A percentile compares a stretch with the other conserved stretches of the same genome.
Conservation (phyloP, 352 stramenopile species). For the Phytophthora kernoviae region DNA sequence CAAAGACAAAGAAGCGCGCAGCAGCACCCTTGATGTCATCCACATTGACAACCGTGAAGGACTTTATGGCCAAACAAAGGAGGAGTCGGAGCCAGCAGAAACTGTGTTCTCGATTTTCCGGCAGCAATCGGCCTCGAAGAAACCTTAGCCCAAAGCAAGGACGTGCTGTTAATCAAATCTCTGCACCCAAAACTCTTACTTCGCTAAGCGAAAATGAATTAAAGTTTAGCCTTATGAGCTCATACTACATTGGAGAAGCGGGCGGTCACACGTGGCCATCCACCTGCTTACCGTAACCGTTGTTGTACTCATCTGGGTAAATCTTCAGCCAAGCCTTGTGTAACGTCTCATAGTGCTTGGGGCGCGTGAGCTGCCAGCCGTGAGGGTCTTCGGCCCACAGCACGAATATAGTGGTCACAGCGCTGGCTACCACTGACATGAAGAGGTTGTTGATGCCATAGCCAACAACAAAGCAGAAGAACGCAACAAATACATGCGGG, state of each 20-base stretch:
- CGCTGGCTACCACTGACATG: slow-evolving; percentile 79
- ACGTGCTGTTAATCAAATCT: too few species aligned
- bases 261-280: slow-evolving; percentile 13
- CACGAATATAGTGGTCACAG: slow-evolving; percentile 85
- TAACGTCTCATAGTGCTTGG: slow-evolving; percentile 70
- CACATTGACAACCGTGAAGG: slow-evolving; percentile 35
- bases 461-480: slow-evolving; percentile 78
- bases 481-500: slow-evolving; percentile 64
- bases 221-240: not conserved
- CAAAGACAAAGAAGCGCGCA: slow-evolving; percentile 14
- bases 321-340: slow-evolving; percentile 82
- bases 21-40: slow-evolving; percentile 24
- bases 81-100: slow-evolving; percentile 17
- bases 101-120: slow-evolving; percentile 37
- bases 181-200: too few species aligned
- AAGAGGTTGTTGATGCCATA: slow-evolving; percentile 71
- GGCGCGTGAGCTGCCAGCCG: slow-evolving; percentile 74
- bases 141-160: not conserved
- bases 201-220: not conserved
- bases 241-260: not conserved
- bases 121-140: slow-evolving; percentile 17
- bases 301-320: slow-evolving; percentile 86
- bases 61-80: slow-evolving; percentile 33
- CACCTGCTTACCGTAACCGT: slow-evolving; percentile 71
- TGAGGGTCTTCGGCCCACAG: slow-evolving; percentile 83